These are phyloP conservation scores for Sporisorium scitamineum DNA, from an alignment of 1,284 basidiomycete genomes.

Conservation along the genomic window DNA sequence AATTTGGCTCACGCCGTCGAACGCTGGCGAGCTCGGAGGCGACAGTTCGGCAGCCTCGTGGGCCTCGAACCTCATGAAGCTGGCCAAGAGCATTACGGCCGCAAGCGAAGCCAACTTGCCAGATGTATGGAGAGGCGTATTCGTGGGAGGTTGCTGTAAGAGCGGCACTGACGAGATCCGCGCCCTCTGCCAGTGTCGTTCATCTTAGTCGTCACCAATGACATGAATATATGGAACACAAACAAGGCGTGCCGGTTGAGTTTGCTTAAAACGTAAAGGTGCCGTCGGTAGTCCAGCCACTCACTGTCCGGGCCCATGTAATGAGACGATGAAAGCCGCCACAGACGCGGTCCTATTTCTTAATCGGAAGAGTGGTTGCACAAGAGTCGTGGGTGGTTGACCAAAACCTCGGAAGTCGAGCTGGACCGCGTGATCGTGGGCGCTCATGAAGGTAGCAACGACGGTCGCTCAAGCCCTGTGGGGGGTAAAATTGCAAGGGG, in stretches of 20 bases:
- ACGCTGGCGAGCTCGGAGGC: slow-evolving; percentile 13
- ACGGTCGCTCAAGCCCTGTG: too few relatives aligned
- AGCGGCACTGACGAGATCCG: slow-evolving; percentile 52
- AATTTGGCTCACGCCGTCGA: slow-evolving; percentile 46
- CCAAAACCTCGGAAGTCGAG: background rate
- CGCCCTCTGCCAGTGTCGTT: slow-evolving; percentile 35
- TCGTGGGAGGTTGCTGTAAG: slow-evolving; percentile 62
- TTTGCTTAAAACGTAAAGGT: background rate
- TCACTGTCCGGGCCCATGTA: background rate
- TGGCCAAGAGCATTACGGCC: slow-evolving; percentile 33
- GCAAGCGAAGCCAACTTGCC: slow-evolving; percentile 2
- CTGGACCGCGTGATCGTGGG: background rate
- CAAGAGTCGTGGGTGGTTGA: background rate
- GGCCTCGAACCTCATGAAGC: slow-evolving; percentile 46
- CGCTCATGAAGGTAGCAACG: background rate
- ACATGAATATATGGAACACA: background rate
- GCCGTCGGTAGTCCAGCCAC: too few relatives aligned
- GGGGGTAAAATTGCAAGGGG: background rate
- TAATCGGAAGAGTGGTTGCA: too few relatives aligned
- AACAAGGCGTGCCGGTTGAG: background rate
- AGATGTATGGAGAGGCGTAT: slow-evolving; percentile 50
- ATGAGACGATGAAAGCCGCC: too few relatives aligned
- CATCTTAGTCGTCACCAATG: background rate
- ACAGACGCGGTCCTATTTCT: too few relatives aligned
- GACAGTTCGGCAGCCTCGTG: slow-evolving; percentile 40